Evolutionary conservation across 2,329 filamentous ascomycete genomes (phyloP).

Genomic region (Myriosclerotinia duriaeana): DNA sequence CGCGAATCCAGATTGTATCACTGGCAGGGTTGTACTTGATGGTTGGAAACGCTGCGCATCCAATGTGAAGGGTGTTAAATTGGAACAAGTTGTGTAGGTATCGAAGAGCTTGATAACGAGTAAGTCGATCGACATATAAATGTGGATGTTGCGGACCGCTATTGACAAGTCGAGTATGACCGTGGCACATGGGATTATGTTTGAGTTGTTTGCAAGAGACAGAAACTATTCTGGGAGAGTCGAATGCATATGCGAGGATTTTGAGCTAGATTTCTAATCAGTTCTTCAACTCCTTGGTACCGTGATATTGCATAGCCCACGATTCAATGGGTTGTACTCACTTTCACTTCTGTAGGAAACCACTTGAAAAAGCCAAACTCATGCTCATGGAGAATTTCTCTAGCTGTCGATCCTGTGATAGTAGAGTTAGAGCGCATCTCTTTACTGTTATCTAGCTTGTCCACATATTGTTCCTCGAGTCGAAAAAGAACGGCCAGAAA

Average conservation of each 20-base stretch:
- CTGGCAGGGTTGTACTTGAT: background rate
- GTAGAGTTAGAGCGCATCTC: background rate
- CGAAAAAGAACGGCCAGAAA: background rate
- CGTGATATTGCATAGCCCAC: background rate
- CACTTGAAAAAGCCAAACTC: background rate
- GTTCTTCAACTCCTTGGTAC: background rate
- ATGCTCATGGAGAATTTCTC: too few relatives aligned
- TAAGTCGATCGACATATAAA: background rate
- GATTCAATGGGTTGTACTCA: background rate
- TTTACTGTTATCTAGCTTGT: background rate
- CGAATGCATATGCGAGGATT: background rate
- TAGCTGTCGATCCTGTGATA: too few relatives aligned
- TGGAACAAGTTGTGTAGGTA: background rate
- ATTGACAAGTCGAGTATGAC: background rate
- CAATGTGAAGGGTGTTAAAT: too few relatives aligned
- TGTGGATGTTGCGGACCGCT: background rate
- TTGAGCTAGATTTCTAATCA: background rate
- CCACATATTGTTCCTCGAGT: rapidly evolving
- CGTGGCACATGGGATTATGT: background rate
- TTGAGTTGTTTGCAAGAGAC: background rate
- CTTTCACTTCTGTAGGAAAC: background rate
- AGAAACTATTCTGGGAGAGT: background rate
- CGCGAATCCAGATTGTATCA: conserved; percentile 1
- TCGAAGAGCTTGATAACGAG: background rate
- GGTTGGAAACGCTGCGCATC: background rate